A percentile compares a stretch with the other conserved stretches of the same genome.
Conservation (phyloP, 192 early-diverging fungal genomes). For the Coemansia sp. region DNA sequence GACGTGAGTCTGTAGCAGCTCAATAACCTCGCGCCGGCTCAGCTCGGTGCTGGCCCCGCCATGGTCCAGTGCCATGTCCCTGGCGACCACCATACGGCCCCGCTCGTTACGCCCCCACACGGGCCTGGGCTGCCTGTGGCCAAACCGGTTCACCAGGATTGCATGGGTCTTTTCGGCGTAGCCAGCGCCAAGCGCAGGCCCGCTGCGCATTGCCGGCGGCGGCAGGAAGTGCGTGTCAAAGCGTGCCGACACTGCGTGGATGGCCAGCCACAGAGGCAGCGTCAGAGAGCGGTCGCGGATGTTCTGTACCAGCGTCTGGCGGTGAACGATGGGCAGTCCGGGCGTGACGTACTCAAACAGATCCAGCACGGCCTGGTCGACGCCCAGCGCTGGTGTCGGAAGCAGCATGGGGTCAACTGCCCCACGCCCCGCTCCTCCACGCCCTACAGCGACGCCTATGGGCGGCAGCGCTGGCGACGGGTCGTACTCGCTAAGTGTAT, state of each 20-base stretch:
- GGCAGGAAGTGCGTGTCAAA: slow-evolving; percentile 32
- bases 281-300: slow-evolving; percentile 39
- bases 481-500: slow-evolving; percentile 18
- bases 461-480: slow-evolving; percentile 33
- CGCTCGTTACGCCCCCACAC: slow-evolving; percentile 22
- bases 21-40: slow-evolving; percentile 31
- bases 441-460: slow-evolving; percentile 26
- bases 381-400: slow-evolving; percentile 34
- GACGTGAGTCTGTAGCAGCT: slow-evolving; percentile 39
- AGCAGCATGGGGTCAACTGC: slow-evolving; percentile 27
- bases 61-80: slow-evolving; percentile 6
- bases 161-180: slow-evolving; percentile 48
- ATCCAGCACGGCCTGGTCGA: slow-evolving; percentile 49
- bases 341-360: slow-evolving; percentile 42
- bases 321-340: slow-evolving; percentile 39
- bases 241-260: slow-evolving; percentile 42
- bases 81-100: slow-evolving; percentile 9
- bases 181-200: slow-evolving; percentile 12
- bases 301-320: slow-evolving; percentile 38
- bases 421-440: slow-evolving; percentile 14
- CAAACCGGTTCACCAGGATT: slow-evolving; percentile 36
- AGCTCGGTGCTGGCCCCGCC: slow-evolving; percentile 6
- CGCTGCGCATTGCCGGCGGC: too few relatives aligned
- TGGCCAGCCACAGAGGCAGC: slow-evolving; percentile 50
- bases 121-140: slow-evolving; percentile 16